Base-by-base conservation (phyloP, 208 protist species). In the Porcisia hertigi region DNA sequence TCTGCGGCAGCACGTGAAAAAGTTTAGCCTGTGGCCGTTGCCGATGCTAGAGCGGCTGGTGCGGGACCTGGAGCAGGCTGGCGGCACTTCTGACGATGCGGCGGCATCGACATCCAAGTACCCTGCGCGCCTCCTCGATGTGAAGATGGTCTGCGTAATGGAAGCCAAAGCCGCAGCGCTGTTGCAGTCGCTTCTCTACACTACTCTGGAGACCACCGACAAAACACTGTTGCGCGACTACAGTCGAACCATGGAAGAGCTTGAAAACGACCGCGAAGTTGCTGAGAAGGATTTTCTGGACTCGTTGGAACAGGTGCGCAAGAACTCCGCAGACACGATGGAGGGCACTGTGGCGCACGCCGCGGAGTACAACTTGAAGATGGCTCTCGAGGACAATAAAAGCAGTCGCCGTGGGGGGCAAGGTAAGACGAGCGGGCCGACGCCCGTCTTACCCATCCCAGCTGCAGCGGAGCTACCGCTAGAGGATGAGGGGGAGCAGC, bases 231-330 rank as follows among this genome's bases (percentile, higher is more conserved):
- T 92, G 71, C 89, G 91, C n/a, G 90, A 94, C 73, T 91, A 90
- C 71, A 92, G 91, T 69, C 89, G 90, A 52, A 97, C 93, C 18
- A 76, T 84, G 43, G 93, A 97, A 79, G 93, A 97, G 75, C 64
- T 95, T 30, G 91, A 96, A 69, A 78, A 76, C 49, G 91, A 95
- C 70, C 86, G 88, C 11, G 76, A 73, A 47, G 79, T 79, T 43
- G 81, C 82, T 12, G 82, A 94, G n/a, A 66, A 85, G 47, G 89
- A 93, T 71, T 97, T 97, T 72, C 43, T 84, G 23, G 75, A 81
- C 36, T 96, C 91, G 18, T 57, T 97, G 20, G 86, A 86, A 20
- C 73, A 89, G 71, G 84, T 90, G 65, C 62, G 75, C 66, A 71
- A 76, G 53, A 83, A 89, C 72, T 86, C 79, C 65, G 71, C 79